phyloP scores from a whole-genome alignment of 805 yeast genomes.

The Komagataella pastoris region DNA sequence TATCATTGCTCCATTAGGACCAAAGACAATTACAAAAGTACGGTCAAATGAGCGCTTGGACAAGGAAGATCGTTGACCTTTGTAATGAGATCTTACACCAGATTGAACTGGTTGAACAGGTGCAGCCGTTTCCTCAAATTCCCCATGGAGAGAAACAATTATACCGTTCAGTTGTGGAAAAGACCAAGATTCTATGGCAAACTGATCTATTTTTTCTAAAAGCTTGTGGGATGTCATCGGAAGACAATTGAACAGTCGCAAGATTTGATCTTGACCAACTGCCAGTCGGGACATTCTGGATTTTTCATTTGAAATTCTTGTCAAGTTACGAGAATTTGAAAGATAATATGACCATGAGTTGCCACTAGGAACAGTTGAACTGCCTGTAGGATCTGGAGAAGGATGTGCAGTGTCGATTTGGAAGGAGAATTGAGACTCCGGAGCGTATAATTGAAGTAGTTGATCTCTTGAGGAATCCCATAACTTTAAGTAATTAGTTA shows the following conservation, averaged over 20 bases:
- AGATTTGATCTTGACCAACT: constrained; percentile 57
- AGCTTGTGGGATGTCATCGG: constrained; percentile 76
- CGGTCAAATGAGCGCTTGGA: constrained; percentile 76
- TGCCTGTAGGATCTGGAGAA: constrained; percentile 4
- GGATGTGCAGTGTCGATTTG: constrained; percentile 44
- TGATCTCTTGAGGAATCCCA: constrained; percentile 78
- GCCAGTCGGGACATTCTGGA: constrained; percentile 46
- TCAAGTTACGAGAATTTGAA: constrained; percentile 64
- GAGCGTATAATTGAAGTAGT: constrained; percentile 61
- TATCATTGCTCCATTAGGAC: constrained; percentile 54
- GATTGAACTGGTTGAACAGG: constrained; percentile 25
- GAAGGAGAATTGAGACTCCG: constrained; percentile 73
- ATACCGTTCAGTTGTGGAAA: constrained; percentile 65
- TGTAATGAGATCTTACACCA: not conserved
- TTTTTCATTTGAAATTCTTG: constrained; percentile 41
- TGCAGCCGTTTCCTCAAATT: constrained; percentile 52
- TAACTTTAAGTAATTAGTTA: constrained; percentile 57
- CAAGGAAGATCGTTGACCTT: constrained; percentile 15
- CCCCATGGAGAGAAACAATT: constrained; percentile 73
- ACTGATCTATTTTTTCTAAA: constrained; percentile 44
- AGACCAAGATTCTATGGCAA: constrained; percentile 69
- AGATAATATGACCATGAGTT: constrained; percentile 52
- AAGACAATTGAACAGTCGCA: constrained; percentile 42
- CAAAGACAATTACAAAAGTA: constrained; percentile 60
- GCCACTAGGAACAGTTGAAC: constrained; percentile 1